Conservation (phyloP, 306 rosid genomes). For the Prunus padus region DNA sequence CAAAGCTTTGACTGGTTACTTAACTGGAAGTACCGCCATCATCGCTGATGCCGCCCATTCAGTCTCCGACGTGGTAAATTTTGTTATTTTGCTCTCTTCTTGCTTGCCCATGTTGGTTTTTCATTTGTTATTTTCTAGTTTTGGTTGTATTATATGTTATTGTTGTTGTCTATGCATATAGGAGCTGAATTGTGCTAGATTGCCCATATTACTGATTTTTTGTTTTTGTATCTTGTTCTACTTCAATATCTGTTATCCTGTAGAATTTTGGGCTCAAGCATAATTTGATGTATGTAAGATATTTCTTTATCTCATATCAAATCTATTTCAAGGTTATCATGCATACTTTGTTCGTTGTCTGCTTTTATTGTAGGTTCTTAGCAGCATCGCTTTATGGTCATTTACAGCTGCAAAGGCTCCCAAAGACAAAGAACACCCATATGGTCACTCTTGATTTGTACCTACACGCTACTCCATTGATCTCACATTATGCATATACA, state of each 20-base stretch:
- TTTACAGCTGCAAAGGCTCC: conserved; percentile 80
- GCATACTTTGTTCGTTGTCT: background rate
- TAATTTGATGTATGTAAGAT: background rate
- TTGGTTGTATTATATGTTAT: background rate
- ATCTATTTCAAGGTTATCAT: background rate
- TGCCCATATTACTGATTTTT: background rate
- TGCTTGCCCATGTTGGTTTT: background rate
- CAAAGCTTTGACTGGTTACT: conserved; percentile 75
- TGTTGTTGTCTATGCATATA: background rate
- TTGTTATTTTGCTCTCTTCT: background rate
- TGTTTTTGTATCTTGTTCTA: background rate
- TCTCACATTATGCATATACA: conserved; percentile 34
- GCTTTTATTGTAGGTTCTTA: conserved; percentile 69
- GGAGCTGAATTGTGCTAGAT: background rate
- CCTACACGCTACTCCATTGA: conserved; percentile 76
- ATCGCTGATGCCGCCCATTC: conserved; percentile 95
- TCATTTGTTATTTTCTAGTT: too few species aligned
- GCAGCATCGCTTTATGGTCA: conserved; percentile 83
- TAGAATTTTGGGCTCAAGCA: background rate
- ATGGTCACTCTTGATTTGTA: conserved; percentile 97
- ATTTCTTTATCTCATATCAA: background rate
- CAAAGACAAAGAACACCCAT: conserved; percentile 98
- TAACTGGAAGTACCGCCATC: conserved; percentile 86
- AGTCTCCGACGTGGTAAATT: conserved; percentile 71
- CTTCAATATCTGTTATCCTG: background rate